Base-by-base conservation (phyloP, 1,284 basidiomycete species). In the Malassezia arunalokei region DNA sequence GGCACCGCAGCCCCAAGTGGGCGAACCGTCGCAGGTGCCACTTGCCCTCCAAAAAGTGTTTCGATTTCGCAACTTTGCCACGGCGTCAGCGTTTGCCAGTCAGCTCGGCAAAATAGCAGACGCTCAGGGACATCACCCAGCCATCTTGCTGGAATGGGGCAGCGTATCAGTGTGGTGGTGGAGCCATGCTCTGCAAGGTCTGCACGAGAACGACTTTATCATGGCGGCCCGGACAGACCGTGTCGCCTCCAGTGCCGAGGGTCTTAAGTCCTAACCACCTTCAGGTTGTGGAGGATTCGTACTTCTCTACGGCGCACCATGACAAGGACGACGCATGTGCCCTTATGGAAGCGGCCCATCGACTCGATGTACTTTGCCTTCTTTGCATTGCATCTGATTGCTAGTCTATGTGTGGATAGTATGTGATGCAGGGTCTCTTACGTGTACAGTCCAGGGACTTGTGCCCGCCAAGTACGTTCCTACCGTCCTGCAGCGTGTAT, bases 141-240 rank as follows among this genome's bases (percentile, higher is more conserved):
- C 63, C 0, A 52, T 72, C 46, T 54, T 71, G 51, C 53, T 65
- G 15, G 68, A 68, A 43, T 72, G 68, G 66, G 70, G 70, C 20
- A 52, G 58, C 35, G 70, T 71, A 14, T 56, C 54, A 6, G 64
- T 70, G 1, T 68, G 59, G 48, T 72, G 70, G 70, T 72, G 70
- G 70, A 69, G 68, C 20, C 70, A 72, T 48, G 52, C 64, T 5
- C 62, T 69, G 44, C 55, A 59, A 14, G 68, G 70, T 8, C 59
- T 71, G 12, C 68, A 70, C 48, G 55, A 62, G 29, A 71, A 70
- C 48, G 68, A 71, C 56, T 72, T 64, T 57, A 54, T 71, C 49
- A 69, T 71, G 66, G 70, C 70, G 27, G 63, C 66, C 5, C 67
- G 65, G 49, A 72, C 70, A 11, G 66, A 71, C 51, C 52, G 62